phyloP scores from a whole-genome alignment of 306 rosid species.

The Delonix regia region DNA sequence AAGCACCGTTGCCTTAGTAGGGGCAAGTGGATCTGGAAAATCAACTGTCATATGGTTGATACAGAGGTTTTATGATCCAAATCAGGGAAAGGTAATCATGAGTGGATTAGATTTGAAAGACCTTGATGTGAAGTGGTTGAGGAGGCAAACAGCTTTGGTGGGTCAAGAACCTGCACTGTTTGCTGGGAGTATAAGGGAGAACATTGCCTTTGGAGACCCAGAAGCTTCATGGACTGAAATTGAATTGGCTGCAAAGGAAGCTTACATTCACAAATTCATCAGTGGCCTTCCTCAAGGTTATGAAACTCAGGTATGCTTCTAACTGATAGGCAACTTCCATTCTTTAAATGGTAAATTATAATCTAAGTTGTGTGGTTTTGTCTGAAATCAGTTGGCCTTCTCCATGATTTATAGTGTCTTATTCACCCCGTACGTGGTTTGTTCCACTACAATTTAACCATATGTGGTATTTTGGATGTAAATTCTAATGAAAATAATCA shows the following conservation, averaged over 20 bases:
- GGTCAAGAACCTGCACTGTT: constrained; percentile 93
- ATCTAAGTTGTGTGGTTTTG: background rate
- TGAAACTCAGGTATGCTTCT: constrained; percentile 79
- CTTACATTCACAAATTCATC: constrained; percentile 84
- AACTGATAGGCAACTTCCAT: background rate
- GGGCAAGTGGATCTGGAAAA: constrained; percentile 92
- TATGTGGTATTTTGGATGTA: background rate
- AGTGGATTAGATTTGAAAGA: constrained; percentile 76
- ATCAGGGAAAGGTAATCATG: constrained; percentile 73
- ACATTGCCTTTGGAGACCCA: constrained; percentile 80
- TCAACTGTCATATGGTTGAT: constrained; percentile 87
- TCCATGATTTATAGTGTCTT: background rate
- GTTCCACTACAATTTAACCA: background rate
- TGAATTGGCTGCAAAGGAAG: constrained; percentile 84
- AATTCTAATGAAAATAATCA: background rate
- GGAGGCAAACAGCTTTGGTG: constrained; percentile 82
- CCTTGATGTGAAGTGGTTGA: constrained; percentile 77
- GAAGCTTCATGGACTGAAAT: constrained; percentile 85
- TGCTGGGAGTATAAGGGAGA: constrained; percentile 83
- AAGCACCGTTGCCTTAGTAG: constrained; percentile 85
- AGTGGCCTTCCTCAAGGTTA: constrained; percentile 91
- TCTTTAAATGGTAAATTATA: too few relatives aligned
- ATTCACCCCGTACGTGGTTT: background rate
- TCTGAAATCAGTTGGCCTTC: background rate
- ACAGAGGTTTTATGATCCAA: constrained; percentile 94